phyloP scores from a whole-genome alignment of 2,329 filamentous ascomycete genomes.

The Aspergillus udagawae region DNA sequence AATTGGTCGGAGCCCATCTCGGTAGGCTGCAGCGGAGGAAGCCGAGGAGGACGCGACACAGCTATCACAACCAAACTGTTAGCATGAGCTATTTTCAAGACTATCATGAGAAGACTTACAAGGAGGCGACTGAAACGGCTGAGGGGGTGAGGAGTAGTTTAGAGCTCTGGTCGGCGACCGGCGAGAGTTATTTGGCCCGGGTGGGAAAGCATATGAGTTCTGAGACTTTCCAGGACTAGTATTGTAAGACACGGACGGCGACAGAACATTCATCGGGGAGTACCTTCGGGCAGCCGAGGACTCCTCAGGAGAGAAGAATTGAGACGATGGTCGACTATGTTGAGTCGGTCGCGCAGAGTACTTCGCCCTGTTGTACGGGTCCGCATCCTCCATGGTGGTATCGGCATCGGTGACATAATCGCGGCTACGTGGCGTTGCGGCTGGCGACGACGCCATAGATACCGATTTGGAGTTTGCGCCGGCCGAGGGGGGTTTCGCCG shows the following conservation, averaged over 20 bases:
- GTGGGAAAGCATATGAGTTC: constrained; percentile 53
- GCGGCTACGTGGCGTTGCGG: constrained; percentile 57
- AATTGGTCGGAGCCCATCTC: constrained; percentile 65
- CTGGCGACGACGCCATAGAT: constrained; percentile 57
- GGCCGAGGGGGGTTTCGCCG: constrained; percentile 30
- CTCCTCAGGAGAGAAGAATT: constrained; percentile 68
- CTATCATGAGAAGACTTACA: constrained; percentile 37
- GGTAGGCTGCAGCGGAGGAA: constrained; percentile 68
- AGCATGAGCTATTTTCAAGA: constrained; percentile 6
- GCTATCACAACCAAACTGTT: constrained; percentile 33
- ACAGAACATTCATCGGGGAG: constrained; percentile 89
- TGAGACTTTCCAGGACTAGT: constrained; percentile 56
- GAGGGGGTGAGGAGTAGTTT: constrained; percentile 54
- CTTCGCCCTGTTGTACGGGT: constrained; percentile 80
- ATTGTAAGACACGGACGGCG: constrained; percentile 74
- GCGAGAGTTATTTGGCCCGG: constrained; percentile 50
- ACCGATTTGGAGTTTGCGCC: constrained; percentile 44
- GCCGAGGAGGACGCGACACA: constrained; percentile 56
- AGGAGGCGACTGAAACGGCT: constrained; percentile 57
- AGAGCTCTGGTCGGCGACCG: constrained; percentile 73
- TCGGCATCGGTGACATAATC: constrained; percentile 66
- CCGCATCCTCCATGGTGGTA: constrained; percentile 82
- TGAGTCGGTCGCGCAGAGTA: constrained; percentile 77
- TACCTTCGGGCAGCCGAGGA: constrained; percentile 86
- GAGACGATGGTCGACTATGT: constrained; percentile 66